Percentiles rank a stretch among this genome's conserved stretches.
These are phyloP conservation scores for Cordyceps pruinosa DNA, from an alignment of 2,329 filamentous ascomycete genomes.

Conservation along the genomic window DNA sequence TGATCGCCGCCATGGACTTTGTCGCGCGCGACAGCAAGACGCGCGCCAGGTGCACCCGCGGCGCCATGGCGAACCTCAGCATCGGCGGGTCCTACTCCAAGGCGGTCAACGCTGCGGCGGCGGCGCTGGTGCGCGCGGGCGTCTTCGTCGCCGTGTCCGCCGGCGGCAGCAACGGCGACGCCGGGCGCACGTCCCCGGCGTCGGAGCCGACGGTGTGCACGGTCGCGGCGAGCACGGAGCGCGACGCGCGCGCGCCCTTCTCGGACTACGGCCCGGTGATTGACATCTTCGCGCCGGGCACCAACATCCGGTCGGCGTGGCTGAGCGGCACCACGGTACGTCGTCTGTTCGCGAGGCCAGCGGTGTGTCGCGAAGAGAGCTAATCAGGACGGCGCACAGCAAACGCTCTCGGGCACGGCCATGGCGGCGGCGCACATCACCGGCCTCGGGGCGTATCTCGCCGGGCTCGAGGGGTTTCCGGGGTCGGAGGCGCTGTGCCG, in stretches of 20 bases:
- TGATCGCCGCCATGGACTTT: conserved; percentile 35
- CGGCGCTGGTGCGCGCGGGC: conserved; percentile 32
- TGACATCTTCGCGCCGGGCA: conserved; percentile 42
- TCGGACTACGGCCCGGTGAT: conserved; percentile 38
- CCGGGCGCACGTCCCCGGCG: conserved; percentile 16
- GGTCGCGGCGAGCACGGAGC: conserved; percentile 14
- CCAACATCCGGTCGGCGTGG: conserved; percentile 37
- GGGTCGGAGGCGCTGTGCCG: conserved; percentile 39
- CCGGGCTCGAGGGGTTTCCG: conserved; percentile 9
- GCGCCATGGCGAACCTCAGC: conserved; percentile 44
- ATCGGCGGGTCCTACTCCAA: conserved; percentile 37
- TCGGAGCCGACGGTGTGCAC: conserved; percentile 18
- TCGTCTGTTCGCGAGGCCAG: not conserved
- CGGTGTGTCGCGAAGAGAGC: not conserved
- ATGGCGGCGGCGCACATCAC: conserved; percentile 40
- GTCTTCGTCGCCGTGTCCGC: conserved; percentile 45
- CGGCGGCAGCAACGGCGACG: conserved; percentile 31
- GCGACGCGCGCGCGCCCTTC: conserved; percentile 32
- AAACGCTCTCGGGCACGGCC: conserved; percentile 37
- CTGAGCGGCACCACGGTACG: conserved; percentile 30
- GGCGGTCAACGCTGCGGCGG: conserved; percentile 41
- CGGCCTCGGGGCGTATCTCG: conserved; percentile 26
- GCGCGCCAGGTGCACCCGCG: conserved; percentile 28
- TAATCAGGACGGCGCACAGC: conserved; percentile 10
- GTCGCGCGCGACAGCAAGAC: conserved; percentile 26